A percentile compares a stretch with the other conserved stretches of the same genome.
These are phyloP conservation scores for Acanthamoeba lenticulata DNA, from an alignment of 208 protist genomes.

Conservation along the genomic window DNA sequence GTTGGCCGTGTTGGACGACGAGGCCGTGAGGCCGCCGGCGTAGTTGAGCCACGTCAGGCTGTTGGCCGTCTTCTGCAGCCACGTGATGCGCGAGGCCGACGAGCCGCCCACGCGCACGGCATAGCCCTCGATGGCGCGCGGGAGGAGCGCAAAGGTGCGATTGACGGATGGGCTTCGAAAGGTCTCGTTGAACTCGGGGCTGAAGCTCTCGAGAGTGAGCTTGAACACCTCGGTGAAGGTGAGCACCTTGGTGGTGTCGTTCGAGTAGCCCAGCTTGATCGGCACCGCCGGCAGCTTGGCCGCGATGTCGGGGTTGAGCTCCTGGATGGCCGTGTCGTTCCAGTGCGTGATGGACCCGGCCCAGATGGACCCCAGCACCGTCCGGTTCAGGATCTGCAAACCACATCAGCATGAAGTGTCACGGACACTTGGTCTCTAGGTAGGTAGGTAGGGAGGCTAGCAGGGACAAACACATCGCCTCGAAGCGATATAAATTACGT, in stretches of 20 bases:
- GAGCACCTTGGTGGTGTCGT: neutral
- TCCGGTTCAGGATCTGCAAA: neutral
- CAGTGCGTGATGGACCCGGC: constrained; percentile 6
- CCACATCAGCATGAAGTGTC: neutral
- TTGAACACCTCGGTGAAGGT: constrained; percentile 6
- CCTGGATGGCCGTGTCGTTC: neutral
- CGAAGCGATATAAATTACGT: too few species aligned
- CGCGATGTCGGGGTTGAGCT: constrained; percentile 17
- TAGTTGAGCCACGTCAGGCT: neutral
- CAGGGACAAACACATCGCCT: neutral
- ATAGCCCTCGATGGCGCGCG: neutral
- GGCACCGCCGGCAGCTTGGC: neutral
- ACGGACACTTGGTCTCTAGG: neutral
- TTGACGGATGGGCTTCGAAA: neutral
- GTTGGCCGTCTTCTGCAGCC: neutral
- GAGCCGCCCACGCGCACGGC: neutral
- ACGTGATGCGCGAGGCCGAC: neutral
- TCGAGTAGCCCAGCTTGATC: neutral
- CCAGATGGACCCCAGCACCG: constrained; percentile 1
- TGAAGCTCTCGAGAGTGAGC: neutral
- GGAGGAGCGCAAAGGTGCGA: neutral
- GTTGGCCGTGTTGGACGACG: neutral
- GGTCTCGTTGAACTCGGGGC: neutral
- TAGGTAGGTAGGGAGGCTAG: too few species aligned
- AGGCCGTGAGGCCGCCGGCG: neutral